Evolutionary conservation across 225 moss, liverwort and hornwort species (phyloP).

Genomic region (Pseudoscleropodium purum): DNA sequence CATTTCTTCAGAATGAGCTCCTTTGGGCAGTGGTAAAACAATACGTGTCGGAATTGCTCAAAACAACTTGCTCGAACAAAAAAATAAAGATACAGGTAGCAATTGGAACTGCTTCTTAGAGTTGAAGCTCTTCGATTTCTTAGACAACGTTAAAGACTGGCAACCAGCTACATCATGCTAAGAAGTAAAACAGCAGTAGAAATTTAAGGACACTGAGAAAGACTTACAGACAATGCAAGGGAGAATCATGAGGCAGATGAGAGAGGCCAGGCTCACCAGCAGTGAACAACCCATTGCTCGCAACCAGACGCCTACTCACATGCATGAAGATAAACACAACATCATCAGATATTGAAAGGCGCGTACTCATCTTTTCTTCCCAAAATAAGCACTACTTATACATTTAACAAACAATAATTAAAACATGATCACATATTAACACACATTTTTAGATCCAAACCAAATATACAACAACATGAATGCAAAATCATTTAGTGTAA

Average conservation of each 20-base stretch:
- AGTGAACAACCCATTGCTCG: conserved; percentile 89
- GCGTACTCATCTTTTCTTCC: background rate
- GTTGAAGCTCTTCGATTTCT: background rate
- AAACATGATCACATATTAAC: background rate
- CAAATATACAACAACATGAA: background rate
- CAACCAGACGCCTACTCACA: conserved; percentile 66
- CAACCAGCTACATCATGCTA: background rate
- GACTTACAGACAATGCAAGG: conserved; percentile 88
- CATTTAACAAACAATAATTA: background rate
- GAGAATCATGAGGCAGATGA: conserved; percentile 84
- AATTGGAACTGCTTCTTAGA: background rate
- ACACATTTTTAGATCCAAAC: background rate
- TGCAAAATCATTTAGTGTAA: background rate
- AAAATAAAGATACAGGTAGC: background rate
- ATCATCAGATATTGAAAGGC: conserved; percentile 11
- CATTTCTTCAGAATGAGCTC: conserved; percentile 6
- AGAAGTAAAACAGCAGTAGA: background rate
- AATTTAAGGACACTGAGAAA: conserved; percentile 32
- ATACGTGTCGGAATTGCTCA: background rate
- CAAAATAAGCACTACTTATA: background rate
- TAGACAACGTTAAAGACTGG: background rate
- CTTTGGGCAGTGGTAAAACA: background rate
- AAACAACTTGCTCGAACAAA: background rate
- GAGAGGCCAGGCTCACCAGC: conserved; percentile 97
- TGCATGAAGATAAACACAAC: conserved; percentile 7